These are phyloP conservation scores for Cutaneotrichosporon mucoides DNA, from an alignment of 1,284 basidiomycete species.

Conservation along the genomic window DNA sequence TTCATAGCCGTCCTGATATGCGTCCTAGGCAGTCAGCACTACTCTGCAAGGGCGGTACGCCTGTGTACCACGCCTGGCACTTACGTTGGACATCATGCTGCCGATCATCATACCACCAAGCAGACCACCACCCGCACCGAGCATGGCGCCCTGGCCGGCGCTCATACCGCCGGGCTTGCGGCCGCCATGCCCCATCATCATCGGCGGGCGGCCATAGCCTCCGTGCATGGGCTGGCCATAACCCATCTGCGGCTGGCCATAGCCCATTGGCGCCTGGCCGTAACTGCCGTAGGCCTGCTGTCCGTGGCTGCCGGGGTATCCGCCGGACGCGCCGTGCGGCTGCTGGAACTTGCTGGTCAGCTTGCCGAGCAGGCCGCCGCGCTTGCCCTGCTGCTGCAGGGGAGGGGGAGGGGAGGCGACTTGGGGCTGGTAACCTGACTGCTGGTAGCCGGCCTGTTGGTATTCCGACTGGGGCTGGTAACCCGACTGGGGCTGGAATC, in stretches of 20 bases:
- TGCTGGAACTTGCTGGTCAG: slow-evolving; percentile 28
- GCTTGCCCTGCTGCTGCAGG: slow-evolving; percentile 16
- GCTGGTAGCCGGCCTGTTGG: slow-evolving; percentile 9
- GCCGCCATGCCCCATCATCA: slow-evolving; percentile 17
- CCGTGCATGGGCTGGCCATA: slow-evolving; percentile 14
- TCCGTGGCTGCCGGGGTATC: not conserved
- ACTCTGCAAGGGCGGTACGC: too few species aligned
- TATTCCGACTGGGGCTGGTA: slow-evolving; percentile 2
- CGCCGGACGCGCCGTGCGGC: slow-evolving; percentile 4
- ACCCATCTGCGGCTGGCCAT: slow-evolving; percentile 21
- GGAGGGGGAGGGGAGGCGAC: too few species aligned
- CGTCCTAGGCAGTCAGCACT: slow-evolving; percentile 15
- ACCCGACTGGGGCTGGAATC: slow-evolving; percentile 6
- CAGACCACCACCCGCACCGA: slow-evolving; percentile 46
- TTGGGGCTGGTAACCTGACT: not conserved
- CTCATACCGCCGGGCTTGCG: slow-evolving; percentile 29
- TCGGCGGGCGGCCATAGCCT: slow-evolving; percentile 9
- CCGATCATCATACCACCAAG: slow-evolving; percentile 48
- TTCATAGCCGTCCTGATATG: slow-evolving; percentile 39
- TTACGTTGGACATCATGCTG: slow-evolving; percentile 38
- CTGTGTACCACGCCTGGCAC: slow-evolving; percentile 6
- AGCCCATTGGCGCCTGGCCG: slow-evolving; percentile 10
- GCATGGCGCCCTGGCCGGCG: slow-evolving; percentile 35
- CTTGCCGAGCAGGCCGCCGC: slow-evolving; percentile 38
- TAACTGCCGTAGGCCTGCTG: slow-evolving; percentile 3